These are phyloP conservation scores for Limnomonas spitsbergensis DNA, from an alignment of 139 green algal species.

Conservation along the genomic window DNA sequence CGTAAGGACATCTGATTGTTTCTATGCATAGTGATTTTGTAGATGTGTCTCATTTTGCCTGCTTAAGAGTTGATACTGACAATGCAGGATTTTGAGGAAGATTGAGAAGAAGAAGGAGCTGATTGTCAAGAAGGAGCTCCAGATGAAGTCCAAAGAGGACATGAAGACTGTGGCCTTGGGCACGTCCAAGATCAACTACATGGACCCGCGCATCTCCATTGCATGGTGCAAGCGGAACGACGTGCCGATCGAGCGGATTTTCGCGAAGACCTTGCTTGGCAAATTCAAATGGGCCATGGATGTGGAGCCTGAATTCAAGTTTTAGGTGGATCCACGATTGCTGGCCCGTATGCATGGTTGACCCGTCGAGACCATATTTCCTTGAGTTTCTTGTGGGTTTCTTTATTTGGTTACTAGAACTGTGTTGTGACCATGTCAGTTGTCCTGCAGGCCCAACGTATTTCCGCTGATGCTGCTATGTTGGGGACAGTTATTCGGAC, in stretches of 20 bases:
- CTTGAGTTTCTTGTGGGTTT: too few relatives aligned
- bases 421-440: too few relatives aligned
- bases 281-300: constrained; percentile 98
- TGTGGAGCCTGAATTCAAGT: constrained; percentile 43
- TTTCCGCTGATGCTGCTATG: too few relatives aligned
- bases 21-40: too few relatives aligned
- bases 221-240: constrained; percentile 94
- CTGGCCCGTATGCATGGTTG: too few relatives aligned
- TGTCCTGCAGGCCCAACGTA: too few relatives aligned
- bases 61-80: background rate
- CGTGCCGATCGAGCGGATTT: constrained; percentile 94
- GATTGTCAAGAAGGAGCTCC: constrained; percentile 61
- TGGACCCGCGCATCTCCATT: constrained; percentile 97
- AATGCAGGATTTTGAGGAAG: constrained; percentile 10
- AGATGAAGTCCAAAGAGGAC: constrained; percentile 72
- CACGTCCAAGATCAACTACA: constrained; percentile 96
- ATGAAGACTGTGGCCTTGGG: constrained; percentile 96
- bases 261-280: constrained; percentile 91
- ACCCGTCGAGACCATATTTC: too few relatives aligned
- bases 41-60: too few relatives aligned
- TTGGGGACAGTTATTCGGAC: too few relatives aligned
- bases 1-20: too few relatives aligned
- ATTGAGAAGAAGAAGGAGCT: constrained; percentile 56
- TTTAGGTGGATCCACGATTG: constrained; percentile 3
- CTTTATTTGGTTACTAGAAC: too few relatives aligned